These are phyloP conservation scores for Candida mattraensis DNA, from an alignment of 805 yeast species.

Conservation along the genomic window DNA sequence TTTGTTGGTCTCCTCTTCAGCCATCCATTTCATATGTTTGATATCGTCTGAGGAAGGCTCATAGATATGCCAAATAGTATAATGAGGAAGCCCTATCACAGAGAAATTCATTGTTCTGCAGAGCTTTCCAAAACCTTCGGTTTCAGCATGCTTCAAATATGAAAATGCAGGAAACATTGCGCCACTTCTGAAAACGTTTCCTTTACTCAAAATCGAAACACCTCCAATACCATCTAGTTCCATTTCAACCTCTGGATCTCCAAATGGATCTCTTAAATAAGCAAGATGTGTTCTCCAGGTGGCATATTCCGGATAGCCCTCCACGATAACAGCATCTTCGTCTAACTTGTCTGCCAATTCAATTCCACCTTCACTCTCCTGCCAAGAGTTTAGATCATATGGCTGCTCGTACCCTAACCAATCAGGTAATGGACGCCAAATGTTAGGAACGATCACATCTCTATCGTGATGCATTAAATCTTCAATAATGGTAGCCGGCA, in stretches of 20 bases:
- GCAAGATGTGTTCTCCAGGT: constrained; percentile 98
- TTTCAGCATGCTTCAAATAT: constrained; percentile 91
- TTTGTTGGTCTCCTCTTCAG: constrained; percentile 67
- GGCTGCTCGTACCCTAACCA: constrained; percentile 82
- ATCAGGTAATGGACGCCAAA: constrained; percentile 84
- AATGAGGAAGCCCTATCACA: constrained; percentile 88
- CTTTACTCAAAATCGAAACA: constrained; percentile 85
- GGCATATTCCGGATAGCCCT: constrained; percentile 93
- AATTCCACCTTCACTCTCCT: constrained; percentile 73
- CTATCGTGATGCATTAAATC: constrained; percentile 86
- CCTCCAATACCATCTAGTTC: constrained; percentile 97
- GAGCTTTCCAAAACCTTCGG: constrained; percentile 92
- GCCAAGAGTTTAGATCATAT: constrained; percentile 80
- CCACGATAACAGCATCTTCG: constrained; percentile 94
- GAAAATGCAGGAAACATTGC: constrained; percentile 95
- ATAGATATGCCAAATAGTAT: constrained; percentile 91
- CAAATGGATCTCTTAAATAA: constrained; percentile 86
- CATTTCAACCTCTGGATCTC: constrained; percentile 89
- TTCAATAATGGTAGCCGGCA: constrained; percentile 78
- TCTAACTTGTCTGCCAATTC: constrained; percentile 71
- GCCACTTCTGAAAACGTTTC: constrained; percentile 80
- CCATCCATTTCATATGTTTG: constrained; percentile 83
- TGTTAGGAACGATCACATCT: constrained; percentile 90
- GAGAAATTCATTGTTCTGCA: constrained; percentile 81
- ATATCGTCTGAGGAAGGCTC: constrained; percentile 91